Percentiles rank a stretch among this genome's conserved stretches.
Conservation (phyloP, 352 stramenopile species). For the Globisporangium spinosum region DNA sequence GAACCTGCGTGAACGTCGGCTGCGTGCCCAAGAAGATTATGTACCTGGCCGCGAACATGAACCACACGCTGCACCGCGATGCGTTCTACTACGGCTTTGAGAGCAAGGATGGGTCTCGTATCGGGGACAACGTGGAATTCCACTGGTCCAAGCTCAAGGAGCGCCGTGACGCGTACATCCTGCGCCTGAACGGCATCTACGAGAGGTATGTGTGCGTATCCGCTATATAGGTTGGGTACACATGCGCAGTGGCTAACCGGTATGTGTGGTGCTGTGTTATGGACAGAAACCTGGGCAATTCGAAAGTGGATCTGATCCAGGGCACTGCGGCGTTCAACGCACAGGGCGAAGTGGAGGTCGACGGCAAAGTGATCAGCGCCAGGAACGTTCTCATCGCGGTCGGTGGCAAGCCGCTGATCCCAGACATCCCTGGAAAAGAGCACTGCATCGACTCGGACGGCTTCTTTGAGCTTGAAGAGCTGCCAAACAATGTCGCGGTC, state of each 20-base stretch:
- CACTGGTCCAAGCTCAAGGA: conserved; percentile 93
- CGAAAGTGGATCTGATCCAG: conserved; percentile 87
- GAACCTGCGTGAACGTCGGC: conserved; percentile 99
- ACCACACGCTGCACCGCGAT: conserved; percentile 51
- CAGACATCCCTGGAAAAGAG: conserved; percentile 79
- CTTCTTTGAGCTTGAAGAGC: conserved; percentile 95
- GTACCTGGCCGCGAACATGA: conserved; percentile 74
- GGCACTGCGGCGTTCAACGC: conserved; percentile 87
- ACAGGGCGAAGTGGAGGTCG: conserved; percentile 76
- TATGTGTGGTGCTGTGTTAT: neutral
- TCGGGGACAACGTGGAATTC: conserved; percentile 53
- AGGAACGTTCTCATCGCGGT: conserved; percentile 70
- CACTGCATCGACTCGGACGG: conserved; percentile 94
- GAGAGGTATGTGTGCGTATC: conserved; percentile 32
- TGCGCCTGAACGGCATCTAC: conserved; percentile 96
- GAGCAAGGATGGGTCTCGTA: conserved; percentile 28
- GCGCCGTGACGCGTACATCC: conserved; percentile 93
- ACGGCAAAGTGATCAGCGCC: conserved; percentile 46
- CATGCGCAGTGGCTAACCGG: neutral
- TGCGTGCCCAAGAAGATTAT: conserved; percentile 99
- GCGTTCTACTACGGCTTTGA: conserved; percentile 60
- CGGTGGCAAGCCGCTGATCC: conserved; percentile 52
- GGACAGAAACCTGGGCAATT: conserved; percentile 84
- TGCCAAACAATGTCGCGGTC: conserved; percentile 93
- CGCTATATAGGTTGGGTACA: neutral